These are phyloP conservation scores for Penicillium fimorum DNA, from an alignment of 495 filamentous ascomycete genomes.

Conservation along the genomic window DNA sequence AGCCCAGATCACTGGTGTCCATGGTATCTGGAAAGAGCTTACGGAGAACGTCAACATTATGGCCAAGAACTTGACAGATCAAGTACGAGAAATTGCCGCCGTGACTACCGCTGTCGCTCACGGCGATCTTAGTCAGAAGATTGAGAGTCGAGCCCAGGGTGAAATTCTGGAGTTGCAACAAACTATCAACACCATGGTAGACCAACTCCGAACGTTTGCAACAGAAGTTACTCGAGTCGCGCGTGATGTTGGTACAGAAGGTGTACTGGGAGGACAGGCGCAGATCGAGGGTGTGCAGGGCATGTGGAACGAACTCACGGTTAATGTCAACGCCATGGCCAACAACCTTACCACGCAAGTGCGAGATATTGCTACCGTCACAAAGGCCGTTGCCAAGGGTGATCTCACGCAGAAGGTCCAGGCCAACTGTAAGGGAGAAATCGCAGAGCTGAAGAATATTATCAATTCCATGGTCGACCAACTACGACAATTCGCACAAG, in stretches of 20 bases:
- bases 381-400: slow-evolving; percentile 95
- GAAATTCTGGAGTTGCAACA: slow-evolving; percentile 96
- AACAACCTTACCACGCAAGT: slow-evolving; percentile 97
- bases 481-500: slow-evolving; percentile 91
- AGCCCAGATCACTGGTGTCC: slow-evolving; percentile 88
- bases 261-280: slow-evolving; percentile 93
- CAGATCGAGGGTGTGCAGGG: slow-evolving; percentile 84
- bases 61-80: slow-evolving; percentile 81
- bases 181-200: slow-evolving; percentile 99
- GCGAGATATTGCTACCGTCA: slow-evolving; percentile 96
- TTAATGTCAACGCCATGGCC: slow-evolving; percentile 98
- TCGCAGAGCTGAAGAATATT: slow-evolving; percentile 90
- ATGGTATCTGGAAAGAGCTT: slow-evolving; percentile 97
- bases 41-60: slow-evolving; percentile 99
- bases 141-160: slow-evolving; percentile 88
- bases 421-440: slow-evolving; percentile 95
- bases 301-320: slow-evolving; percentile 95
- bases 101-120: slow-evolving; percentile 97
- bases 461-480: slow-evolving; percentile 99
- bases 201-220: slow-evolving; percentile 94
- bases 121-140: slow-evolving; percentile 94
- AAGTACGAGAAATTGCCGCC: slow-evolving; percentile 94
- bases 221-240: slow-evolving; percentile 96
- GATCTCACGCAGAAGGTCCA: slow-evolving; percentile 96
- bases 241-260: slow-evolving; percentile 94